Evolutionary conservation across 345 rosid species (phyloP).

Genomic region (Citrus glauca): DNA sequence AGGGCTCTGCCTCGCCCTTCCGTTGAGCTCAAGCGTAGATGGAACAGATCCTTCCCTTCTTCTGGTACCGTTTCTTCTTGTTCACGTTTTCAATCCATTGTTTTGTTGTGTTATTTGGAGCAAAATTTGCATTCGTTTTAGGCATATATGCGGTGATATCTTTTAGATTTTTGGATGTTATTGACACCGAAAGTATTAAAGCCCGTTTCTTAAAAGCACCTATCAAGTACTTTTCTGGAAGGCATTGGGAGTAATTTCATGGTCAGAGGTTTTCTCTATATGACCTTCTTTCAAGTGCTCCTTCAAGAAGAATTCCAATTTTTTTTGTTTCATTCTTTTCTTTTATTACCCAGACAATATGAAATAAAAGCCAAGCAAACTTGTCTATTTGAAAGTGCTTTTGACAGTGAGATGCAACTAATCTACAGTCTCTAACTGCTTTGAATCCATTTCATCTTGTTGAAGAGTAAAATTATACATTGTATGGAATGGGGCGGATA

Average conservation of each 20-base stretch:
- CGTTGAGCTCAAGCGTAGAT: conserved; percentile 38
- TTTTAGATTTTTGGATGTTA: not conserved
- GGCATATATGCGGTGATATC: not conserved
- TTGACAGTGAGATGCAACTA: not conserved
- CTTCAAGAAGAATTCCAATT: not conserved
- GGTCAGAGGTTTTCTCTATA: not conserved
- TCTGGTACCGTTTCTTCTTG: conserved; percentile 39
- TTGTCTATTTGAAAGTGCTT: not conserved
- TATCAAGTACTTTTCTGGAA: not conserved
- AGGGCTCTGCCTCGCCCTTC: conserved; percentile 30
- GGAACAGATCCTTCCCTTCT: conserved; percentile 40
- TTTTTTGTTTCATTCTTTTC: not conserved
- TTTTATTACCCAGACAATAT: not conserved
- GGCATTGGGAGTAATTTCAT: not conserved
- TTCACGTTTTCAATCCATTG: not conserved
- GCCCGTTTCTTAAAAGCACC: not conserved
- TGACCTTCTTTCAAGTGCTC: not conserved
- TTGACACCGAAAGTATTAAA: not conserved
- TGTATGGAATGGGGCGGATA: too few relatives aligned
- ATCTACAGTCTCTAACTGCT: not conserved
- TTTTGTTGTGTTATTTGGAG: not conserved
- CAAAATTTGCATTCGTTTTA: not conserved
- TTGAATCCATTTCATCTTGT: not conserved
- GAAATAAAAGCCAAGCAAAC: not conserved
- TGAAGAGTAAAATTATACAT: too few relatives aligned